phyloP scores from a whole-genome alignment of 148 eudicot species.

The Camellia granthamiana region DNA sequence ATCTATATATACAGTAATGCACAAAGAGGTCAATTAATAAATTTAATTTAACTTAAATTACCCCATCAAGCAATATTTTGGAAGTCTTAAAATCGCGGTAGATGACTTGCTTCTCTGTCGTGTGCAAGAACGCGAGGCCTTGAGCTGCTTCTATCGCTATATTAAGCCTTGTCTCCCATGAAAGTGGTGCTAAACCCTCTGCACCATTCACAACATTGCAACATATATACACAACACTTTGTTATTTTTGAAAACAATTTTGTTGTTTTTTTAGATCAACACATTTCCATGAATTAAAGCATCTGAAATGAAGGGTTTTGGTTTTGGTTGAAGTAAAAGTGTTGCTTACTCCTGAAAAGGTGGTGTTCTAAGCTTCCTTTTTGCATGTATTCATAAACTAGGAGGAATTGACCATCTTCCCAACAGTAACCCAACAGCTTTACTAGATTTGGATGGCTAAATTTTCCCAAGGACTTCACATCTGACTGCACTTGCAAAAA shows the following conservation, averaged over 20 bases:
- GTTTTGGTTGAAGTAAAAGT: background rate
- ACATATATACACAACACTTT: no score
- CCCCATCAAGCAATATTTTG: no score
- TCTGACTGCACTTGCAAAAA: slow-evolving; percentile 43
- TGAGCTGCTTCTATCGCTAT: no score
- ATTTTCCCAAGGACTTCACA: slow-evolving; percentile 55
- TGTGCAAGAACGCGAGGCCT: no score
- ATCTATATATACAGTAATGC: slow-evolving; percentile 30
- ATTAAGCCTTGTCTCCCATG: slow-evolving; percentile 22
- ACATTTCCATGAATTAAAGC: no score
- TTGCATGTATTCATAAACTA: slow-evolving; percentile 59
- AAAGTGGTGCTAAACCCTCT: slow-evolving; percentile 37
- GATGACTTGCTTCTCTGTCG: no score
- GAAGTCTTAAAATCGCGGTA: no score
- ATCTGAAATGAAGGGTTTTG: no score
- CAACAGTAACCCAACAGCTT: slow-evolving; percentile 54
- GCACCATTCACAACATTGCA: background rate
- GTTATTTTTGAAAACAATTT: background rate
- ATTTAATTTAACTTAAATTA: no score
- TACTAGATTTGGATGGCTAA: slow-evolving; percentile 56
- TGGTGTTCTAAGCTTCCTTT: slow-evolving; percentile 60
- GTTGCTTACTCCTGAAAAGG: slow-evolving; percentile 51
- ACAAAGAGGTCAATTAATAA: slow-evolving; percentile 17
- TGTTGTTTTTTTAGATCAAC: no score
- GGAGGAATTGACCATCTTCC: slow-evolving; percentile 52